Base-by-base conservation (phyloP, 176 grass and related monocot species). In the Rhipidocladum racemiflorum region DNA sequence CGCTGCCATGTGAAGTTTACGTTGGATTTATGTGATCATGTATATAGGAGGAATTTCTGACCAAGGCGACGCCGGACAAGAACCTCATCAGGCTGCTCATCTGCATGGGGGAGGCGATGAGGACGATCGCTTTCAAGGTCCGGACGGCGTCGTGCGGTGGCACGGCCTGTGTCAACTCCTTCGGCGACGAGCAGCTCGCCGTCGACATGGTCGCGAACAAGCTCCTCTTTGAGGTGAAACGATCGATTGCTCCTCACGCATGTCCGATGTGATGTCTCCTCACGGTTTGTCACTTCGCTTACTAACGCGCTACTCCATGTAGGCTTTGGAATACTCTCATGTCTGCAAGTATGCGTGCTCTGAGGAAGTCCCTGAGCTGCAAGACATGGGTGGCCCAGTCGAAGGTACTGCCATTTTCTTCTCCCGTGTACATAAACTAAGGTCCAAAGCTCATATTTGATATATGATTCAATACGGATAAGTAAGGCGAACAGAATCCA, bases 271-370 rank as follows among this genome's bases (percentile, higher is more conserved):
- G 38, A 24, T 48, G 54, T 14, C 64, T 61, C 72, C 18, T 66
- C 24, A 7, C 20, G 27, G 1, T 17, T 80, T 20, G 5, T 50
- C 79, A 57, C 15, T 72, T 34, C 2, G 11, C 46, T 27, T 2
- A 32, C 24, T 6, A 28, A 7, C 44, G 25, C 50, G 1, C 27
- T 42, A 15, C 13, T 70, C 13, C 18, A 11, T 61, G 57, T 53
- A 99, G 93, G 91, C 97, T 64, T 16, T 99, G 83, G 76, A 93
- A 69, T 91, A 95, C 76, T 96, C 97, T 17, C 97, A 99, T 53
- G 93, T 99, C 40, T 96, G 97, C 89, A 99, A 96, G 75, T 99
- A 99, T 75, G 97, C 97, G 6, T 99, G 97, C 91, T 99, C 97
- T 0, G 97, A 99, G 85, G 97, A 99, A 77, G 91, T 91, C 38